Conservation (phyloP, 805 yeast genomes). For the Myxozyma nipponensis region DNA sequence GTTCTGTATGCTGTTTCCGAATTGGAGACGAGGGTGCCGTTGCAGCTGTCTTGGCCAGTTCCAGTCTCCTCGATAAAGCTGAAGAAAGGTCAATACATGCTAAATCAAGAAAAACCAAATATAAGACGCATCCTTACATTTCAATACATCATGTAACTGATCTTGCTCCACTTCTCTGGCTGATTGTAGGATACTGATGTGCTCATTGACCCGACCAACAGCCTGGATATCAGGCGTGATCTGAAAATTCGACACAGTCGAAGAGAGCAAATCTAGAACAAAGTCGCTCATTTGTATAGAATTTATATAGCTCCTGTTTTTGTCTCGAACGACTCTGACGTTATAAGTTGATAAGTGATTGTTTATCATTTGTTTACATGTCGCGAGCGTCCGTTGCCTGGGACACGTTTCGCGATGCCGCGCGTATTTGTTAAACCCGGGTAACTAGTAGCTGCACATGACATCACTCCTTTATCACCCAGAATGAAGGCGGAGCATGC, state of each 20-base stretch:
- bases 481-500: no score
- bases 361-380: neutral
- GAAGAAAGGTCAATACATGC: neutral
- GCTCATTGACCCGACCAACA: constrained; percentile 22
- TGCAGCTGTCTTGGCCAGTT: constrained; percentile 21
- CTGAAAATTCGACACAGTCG: constrained; percentile 23
- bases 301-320: neutral
- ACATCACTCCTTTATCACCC: no score
- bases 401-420: no score
- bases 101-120: neutral
- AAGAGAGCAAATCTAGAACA: constrained; percentile 5
- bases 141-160: constrained; percentile 18
- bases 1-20: constrained; percentile 15
- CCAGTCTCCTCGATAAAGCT: constrained; percentile 24
- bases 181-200: constrained; percentile 21
- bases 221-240: constrained; percentile 24
- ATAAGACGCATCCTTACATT: constrained; percentile 10
- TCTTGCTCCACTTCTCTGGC: constrained; percentile 26
- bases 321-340: neutral
- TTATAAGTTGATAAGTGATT: neutral
- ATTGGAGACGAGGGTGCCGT: constrained; percentile 10
- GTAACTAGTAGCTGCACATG: no score
- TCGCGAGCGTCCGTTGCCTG: no score
- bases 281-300: neutral
- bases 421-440: no score